Evolutionary conservation across 129 eudicot species (phyloP).

Genomic region (sunflower (Helianthus annuus)): HanXRQr2.0-SUNRISE NC_035449.2:16158277-16158776

Average conservation of each 20-base stretch:
- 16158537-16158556: slow-evolving; percentile 90
- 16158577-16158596: slow-evolving; percentile 86
- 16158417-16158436: slow-evolving; percentile 84
- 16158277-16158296: slow-evolving; percentile 86
- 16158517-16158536: slow-evolving; percentile 42
- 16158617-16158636: neutral
- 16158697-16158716: too few species aligned
- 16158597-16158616: slow-evolving; percentile 14
- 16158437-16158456: slow-evolving; percentile 73
- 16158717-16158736: neutral
- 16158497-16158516: neutral
- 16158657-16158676: neutral
- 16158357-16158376: too few species aligned
- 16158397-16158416: slow-evolving; percentile 90
- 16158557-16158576: slow-evolving; percentile 84
- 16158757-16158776: too few species aligned
- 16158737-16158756: too few species aligned
- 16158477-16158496: too few species aligned
- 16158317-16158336: neutral
- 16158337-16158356: too few species aligned
- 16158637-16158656: neutral
- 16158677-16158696: neutral
- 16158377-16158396: slow-evolving; percentile 65
- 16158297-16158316: slow-evolving; percentile 63
- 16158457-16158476: too few species aligned